These are phyloP conservation scores for Gossypium stocksii DNA, from an alignment of 345 rosid genomes.

Conservation along the genomic window DNA sequence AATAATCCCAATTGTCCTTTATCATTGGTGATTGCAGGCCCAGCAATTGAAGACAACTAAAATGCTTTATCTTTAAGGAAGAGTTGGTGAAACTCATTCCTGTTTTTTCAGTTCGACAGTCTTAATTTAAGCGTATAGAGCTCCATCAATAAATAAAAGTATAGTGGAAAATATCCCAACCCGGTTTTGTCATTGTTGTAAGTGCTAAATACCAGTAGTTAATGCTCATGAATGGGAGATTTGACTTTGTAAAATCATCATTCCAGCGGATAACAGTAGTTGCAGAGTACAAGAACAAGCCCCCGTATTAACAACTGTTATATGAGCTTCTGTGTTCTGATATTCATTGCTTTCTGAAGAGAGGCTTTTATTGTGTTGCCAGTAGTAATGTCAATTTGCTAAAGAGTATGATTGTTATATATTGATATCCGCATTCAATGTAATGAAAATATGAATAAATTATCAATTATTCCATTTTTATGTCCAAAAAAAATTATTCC, in stretches of 20 bases:
- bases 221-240: background rate
- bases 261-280: background rate
- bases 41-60: background rate
- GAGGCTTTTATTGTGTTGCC: too few relatives aligned
- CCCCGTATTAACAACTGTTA: too few relatives aligned
- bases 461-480: too few relatives aligned
- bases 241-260: background rate
- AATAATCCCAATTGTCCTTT: background rate
- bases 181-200: background rate
- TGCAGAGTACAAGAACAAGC: background rate
- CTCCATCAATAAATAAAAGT: background rate
- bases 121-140: background rate
- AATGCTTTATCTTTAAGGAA: background rate
- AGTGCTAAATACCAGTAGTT: background rate
- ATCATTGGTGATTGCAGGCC: slow-evolving; percentile 1
- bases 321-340: too few relatives aligned
- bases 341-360: too few relatives aligned
- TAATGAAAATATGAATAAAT: too few relatives aligned
- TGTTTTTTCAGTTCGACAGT: background rate
- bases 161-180: background rate
- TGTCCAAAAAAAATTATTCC: too few relatives aligned
- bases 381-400: too few relatives aligned
- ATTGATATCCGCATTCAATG: too few relatives aligned
- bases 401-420: too few relatives aligned
- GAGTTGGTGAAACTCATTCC: background rate